A percentile compares a stretch with the other conserved stretches of the same genome.
These are phyloP conservation scores for Platismatia glauca DNA, from an alignment of 495 filamentous ascomycete genomes.

Conservation along the genomic window DNA sequence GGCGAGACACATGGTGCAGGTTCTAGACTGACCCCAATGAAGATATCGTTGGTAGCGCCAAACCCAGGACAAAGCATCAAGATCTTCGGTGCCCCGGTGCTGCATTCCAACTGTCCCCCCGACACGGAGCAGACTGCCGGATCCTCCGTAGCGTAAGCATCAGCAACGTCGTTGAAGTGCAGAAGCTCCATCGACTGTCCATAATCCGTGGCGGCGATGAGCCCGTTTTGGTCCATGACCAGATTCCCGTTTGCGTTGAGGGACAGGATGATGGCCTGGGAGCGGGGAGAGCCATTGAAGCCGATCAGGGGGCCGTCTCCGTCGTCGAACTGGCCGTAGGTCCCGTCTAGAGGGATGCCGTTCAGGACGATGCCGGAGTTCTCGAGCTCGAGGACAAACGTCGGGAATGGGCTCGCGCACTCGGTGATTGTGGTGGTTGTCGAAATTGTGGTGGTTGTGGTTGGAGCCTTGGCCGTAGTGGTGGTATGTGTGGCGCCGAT, in stretches of 20 bases:
- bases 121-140: constrained; percentile 2
- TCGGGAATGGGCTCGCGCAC: background rate
- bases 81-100: constrained; percentile 3
- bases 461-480: background rate
- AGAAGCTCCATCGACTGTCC: constrained; percentile 5
- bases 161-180: background rate
- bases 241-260: background rate
- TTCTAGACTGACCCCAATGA: background rate
- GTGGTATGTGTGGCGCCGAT: constrained; percentile 16
- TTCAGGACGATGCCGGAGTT: background rate
- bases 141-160: background rate
- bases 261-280: constrained; percentile 2
- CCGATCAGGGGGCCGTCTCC: background rate
- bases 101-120: background rate
- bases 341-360: background rate
- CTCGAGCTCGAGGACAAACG: background rate
- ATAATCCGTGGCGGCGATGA: background rate
- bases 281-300: background rate
- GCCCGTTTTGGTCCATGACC: background rate
- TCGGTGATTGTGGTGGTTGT: background rate
- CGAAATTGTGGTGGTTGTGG: background rate
- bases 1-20: background rate
- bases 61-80: background rate
- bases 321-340: background rate
- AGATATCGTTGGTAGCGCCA: background rate